Evolutionary conservation across 2,329 filamentous ascomycete species (phyloP).

Genomic region (Fulvia fulva): DNA sequence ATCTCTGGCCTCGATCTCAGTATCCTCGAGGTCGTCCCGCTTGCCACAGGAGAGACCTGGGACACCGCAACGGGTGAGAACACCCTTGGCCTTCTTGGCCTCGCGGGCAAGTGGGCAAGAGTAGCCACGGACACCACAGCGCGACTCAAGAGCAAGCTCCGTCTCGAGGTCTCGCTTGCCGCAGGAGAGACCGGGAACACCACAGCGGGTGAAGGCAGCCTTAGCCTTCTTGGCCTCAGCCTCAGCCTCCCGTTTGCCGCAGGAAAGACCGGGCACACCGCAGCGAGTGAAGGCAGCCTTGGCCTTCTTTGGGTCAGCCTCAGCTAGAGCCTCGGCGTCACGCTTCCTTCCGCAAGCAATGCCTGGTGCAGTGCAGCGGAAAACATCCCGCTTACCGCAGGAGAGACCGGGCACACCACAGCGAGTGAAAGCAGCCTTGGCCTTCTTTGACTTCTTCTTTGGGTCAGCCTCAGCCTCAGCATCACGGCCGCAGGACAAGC

Average conservation of each 20-base stretch:
- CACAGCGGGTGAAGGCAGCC: slow-evolving; percentile 33
- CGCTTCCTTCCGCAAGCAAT: not conserved
- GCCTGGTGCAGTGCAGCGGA: not conserved
- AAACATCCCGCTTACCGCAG: not conserved
- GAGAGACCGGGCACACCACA: not conserved
- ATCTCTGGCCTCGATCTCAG: too few species aligned
- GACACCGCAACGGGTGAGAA: not conserved
- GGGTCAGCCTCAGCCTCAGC: slow-evolving; percentile 11
- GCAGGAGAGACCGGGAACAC: slow-evolving; percentile 42
- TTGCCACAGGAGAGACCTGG: not conserved
- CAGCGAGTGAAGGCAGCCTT: slow-evolving; percentile 32
- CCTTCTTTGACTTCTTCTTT: not conserved
- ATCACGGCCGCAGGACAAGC: slow-evolving; percentile 37
- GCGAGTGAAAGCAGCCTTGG: not conserved
- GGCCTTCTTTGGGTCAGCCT: not conserved
- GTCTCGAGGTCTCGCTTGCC: slow-evolving; percentile 38
- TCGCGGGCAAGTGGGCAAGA: slow-evolving; percentile 34
- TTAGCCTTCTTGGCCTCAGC: slow-evolving; percentile 26
- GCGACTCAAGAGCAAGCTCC: slow-evolving; percentile 31
- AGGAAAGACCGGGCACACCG: slow-evolving; percentile 39
- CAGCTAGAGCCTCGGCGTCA: not conserved
- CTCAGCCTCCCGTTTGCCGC: slow-evolving; percentile 37
- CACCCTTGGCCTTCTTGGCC: not conserved
- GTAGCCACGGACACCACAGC: slow-evolving; percentile 40
- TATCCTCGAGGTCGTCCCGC: too few species aligned